A percentile compares a stretch with the other conserved stretches of the same genome.
These are phyloP conservation scores for Tetrastigma voinierianum DNA, from an alignment of 164 flowering plant species.

Conservation along the genomic window DNA sequence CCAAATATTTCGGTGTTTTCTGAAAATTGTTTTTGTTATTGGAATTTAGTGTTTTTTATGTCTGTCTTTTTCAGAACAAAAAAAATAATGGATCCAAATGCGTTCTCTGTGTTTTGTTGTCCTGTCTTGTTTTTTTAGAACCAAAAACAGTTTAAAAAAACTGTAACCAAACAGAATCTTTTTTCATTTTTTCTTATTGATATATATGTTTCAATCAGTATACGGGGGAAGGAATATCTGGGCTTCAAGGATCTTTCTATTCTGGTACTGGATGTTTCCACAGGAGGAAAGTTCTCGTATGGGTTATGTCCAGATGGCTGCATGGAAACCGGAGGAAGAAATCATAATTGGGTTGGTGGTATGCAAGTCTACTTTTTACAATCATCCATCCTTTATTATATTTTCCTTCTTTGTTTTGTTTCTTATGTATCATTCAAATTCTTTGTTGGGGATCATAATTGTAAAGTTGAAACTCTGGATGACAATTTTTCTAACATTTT, in stretches of 20 bases:
- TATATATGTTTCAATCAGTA: conserved; percentile 14
- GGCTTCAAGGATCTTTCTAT: conserved; percentile 54
- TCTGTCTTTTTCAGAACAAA: too few species aligned
- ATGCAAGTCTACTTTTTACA: not conserved
- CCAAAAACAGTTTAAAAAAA: too few species aligned
- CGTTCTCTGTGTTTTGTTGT: too few species aligned
- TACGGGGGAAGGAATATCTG: conserved; percentile 28
- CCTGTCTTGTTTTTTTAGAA: too few species aligned
- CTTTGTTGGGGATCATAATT: too few species aligned
- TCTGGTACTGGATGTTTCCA: conserved; percentile 59
- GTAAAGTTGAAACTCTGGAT: too few species aligned
- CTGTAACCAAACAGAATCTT: too few species aligned
- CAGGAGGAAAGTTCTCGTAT: conserved; percentile 50
- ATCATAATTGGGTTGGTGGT: not conserved
- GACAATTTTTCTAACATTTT: not conserved
- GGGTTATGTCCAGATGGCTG: conserved; percentile 33
- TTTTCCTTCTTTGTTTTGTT: not conserved
- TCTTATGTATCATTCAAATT: not conserved
- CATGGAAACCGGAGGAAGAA: not conserved
- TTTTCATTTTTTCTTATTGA: not conserved
- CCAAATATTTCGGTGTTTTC: too few species aligned
- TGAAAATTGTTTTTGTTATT: too few species aligned
- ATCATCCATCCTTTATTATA: too few species aligned
- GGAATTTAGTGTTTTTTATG: too few species aligned
- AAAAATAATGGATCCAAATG: too few species aligned